Conservation (phyloP, 2,329 filamentous ascomycete species). For the Sporothrix curviconia region DNA sequence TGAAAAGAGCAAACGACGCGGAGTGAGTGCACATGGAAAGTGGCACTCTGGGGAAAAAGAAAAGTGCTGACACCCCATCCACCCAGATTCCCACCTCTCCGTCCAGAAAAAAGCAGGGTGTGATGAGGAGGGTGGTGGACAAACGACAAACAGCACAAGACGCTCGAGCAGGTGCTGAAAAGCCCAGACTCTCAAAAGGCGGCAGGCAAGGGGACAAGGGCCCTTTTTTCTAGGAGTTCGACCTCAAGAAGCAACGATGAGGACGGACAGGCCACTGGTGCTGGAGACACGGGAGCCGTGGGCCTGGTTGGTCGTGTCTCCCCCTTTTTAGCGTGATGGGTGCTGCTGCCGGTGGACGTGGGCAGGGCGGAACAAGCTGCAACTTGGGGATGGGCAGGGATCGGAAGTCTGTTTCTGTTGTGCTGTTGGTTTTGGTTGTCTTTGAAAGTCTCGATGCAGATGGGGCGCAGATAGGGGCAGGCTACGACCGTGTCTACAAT, state of each 20-base stretch:
- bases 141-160: neutral
- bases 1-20: neutral
- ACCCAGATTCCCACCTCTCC: no score
- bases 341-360: no score
- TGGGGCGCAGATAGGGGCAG: neutral
- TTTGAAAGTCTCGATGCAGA: neutral
- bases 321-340: conserved; percentile 6
- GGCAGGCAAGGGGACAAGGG: no score
- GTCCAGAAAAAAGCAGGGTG: neutral
- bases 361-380: no score
- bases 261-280: neutral
- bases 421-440: neutral
- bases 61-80: neutral
- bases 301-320: neutral
- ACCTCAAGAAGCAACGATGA: no score
- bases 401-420: neutral
- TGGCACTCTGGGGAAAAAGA: conserved; percentile 6
- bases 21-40: no score
- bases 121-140: no score
- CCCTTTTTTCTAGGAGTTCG: no score
- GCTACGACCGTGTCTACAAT: neutral
- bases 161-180: neutral
- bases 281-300: neutral
- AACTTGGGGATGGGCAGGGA: neutral
- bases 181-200: neutral